phyloP scores from a whole-genome alignment of 2,329 filamentous ascomycete species.

The Dactylellina haptotyla region DNA sequence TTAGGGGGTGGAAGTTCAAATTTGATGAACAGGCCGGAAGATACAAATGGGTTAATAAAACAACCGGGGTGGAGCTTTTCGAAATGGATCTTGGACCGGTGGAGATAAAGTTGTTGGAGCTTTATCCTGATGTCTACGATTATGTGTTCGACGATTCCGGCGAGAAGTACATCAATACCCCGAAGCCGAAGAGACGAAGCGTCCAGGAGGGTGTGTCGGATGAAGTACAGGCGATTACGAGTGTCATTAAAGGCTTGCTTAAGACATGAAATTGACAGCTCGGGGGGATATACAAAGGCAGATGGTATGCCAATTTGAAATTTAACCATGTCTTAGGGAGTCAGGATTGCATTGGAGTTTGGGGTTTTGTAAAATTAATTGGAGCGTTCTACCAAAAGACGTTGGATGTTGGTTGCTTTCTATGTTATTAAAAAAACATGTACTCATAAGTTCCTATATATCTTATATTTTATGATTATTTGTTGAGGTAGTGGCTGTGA shows the following conservation, averaged over 20 bases:
- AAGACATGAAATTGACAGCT: too few relatives aligned
- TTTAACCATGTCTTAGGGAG: too few relatives aligned
- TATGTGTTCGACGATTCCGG: constrained; percentile 33
- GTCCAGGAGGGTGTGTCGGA: constrained; percentile 14
- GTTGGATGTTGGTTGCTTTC: too few relatives aligned
- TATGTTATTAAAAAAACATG: too few relatives aligned
- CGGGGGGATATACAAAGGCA: not conserved
- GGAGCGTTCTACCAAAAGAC: too few relatives aligned
- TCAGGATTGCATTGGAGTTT: too few relatives aligned
- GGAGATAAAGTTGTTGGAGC: constrained; percentile 29
- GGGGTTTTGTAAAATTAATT: too few relatives aligned
- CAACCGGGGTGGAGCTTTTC: constrained; percentile 23
- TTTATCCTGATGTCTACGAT: constrained; percentile 43
- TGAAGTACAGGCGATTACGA: constrained; percentile 32
- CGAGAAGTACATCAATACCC: constrained; percentile 14
- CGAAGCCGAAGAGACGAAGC: constrained; percentile 12
- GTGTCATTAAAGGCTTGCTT: constrained; percentile 36
- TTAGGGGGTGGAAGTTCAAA: constrained; percentile 30
- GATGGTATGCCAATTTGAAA: too few relatives aligned
- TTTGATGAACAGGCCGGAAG: constrained; percentile 23
- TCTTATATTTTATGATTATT: too few relatives aligned
- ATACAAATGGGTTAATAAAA: constrained; percentile 46
- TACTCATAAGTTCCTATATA: too few relatives aligned
- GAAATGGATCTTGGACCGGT: constrained; percentile 41
- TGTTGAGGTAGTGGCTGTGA: too few relatives aligned